Evolutionary conservation across 768 basidiomycete genomes (phyloP).

Genomic region (Galerina marginata): DNA sequence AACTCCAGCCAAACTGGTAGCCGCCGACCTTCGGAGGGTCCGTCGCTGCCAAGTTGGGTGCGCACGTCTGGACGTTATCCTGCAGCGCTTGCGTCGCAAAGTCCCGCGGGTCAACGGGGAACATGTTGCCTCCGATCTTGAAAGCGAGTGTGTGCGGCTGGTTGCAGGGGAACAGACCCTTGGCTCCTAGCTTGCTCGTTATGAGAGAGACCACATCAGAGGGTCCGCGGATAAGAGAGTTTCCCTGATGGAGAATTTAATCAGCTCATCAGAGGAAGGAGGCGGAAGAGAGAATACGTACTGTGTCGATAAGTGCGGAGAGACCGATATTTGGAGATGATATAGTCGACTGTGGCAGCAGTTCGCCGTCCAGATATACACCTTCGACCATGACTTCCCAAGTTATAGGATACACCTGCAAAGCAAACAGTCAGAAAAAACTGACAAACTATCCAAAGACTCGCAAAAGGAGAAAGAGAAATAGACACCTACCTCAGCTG

Average conservation of each 20-base stretch:
- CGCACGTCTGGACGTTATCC: slow-evolving; percentile 49
- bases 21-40: slow-evolving; percentile 64
- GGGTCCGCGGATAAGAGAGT: slow-evolving; percentile 78
- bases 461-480: neutral
- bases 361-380: slow-evolving; percentile 70
- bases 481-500: slow-evolving; percentile 58
- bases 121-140: slow-evolving; percentile 68
- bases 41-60: slow-evolving; percentile 60
- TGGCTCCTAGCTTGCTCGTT: slow-evolving; percentile 38
- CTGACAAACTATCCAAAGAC: neutral
- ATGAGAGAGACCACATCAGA: slow-evolving; percentile 65
- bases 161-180: slow-evolving; percentile 56
- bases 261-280: neutral
- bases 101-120: slow-evolving; percentile 80
- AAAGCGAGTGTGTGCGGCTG: slow-evolving; percentile 69
- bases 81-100: slow-evolving; percentile 52
- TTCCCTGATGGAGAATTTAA: slow-evolving; percentile 52
- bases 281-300: slow-evolving; percentile 30
- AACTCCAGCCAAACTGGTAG: slow-evolving; percentile 77
- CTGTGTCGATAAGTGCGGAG: slow-evolving; percentile 77
- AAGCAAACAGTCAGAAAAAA: no score
- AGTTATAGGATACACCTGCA: slow-evolving; percentile 61
- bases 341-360: slow-evolving; percentile 60
- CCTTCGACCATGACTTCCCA: slow-evolving; percentile 80
- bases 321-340: slow-evolving; percentile 53